Conservation (phyloP, 306 rosid genomes). For the Vigna radiata region DNA sequence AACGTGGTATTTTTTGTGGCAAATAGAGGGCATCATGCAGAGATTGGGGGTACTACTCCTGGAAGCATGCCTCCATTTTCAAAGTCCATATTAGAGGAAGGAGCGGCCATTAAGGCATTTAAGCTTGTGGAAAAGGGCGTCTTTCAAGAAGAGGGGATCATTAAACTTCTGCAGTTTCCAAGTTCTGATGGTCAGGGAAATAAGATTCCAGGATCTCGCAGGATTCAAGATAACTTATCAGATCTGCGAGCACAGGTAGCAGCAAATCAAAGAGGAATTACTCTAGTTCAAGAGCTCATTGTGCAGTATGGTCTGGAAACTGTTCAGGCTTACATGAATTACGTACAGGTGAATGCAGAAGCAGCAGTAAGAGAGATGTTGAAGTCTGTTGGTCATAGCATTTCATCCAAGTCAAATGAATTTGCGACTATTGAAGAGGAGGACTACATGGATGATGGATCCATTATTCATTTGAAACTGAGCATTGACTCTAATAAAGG, state of each 20-base stretch:
- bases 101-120: slow-evolving; percentile 88
- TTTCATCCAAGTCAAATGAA: slow-evolving; percentile 57
- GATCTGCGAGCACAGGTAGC: slow-evolving; percentile 96
- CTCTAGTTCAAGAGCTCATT: slow-evolving; percentile 80
- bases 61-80: slow-evolving; percentile 99
- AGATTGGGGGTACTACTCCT: slow-evolving; percentile 92
- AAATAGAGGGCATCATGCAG: slow-evolving; percentile 95
- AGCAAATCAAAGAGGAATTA: slow-evolving; percentile 92
- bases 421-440: slow-evolving; percentile 74
- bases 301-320: slow-evolving; percentile 81
- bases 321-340: slow-evolving; percentile 95
- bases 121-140: slow-evolving; percentile 87
- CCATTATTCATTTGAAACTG: slow-evolving; percentile 84
- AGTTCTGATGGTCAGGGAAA: slow-evolving; percentile 51
- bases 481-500: slow-evolving; percentile 79
- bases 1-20: slow-evolving; percentile 87
- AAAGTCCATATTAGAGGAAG: slow-evolving; percentile 90
- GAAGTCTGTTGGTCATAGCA: slow-evolving; percentile 68
- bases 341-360: slow-evolving; percentile 91
- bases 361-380: slow-evolving; percentile 95
- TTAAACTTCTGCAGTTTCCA: slow-evolving; percentile 74
- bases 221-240: slow-evolving; percentile 91
- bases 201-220: slow-evolving; percentile 80
- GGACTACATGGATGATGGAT: slow-evolving; percentile 98
- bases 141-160: slow-evolving; percentile 85